phyloP scores from a whole-genome alignment of 306 rosid genomes.

The Castanea mollissima region DNA sequence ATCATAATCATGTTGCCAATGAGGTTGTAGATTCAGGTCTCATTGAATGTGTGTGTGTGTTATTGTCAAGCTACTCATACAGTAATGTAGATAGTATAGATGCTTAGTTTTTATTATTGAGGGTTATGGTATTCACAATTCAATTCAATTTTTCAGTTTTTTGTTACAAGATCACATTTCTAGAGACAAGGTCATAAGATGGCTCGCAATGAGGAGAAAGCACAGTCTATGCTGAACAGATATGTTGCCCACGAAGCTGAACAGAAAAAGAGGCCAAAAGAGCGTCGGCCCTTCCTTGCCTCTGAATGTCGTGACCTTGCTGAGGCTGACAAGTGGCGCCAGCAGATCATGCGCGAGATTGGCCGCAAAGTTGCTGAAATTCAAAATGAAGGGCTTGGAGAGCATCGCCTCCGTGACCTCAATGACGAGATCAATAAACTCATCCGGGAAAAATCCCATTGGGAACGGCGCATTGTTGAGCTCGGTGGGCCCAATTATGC shows the following conservation, averaged over 20 bases:
- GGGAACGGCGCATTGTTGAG: slow-evolving; percentile 88
- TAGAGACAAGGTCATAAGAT: slow-evolving; percentile 22
- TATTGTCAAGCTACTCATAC: no score
- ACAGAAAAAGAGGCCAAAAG: slow-evolving; percentile 94
- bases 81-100: no score
- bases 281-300: slow-evolving; percentile 71
- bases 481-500: slow-evolving; percentile 80
- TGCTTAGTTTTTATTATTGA: no score
- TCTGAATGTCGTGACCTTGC: slow-evolving; percentile 96
- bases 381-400: slow-evolving; percentile 92
- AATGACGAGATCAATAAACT: slow-evolving; percentile 93
- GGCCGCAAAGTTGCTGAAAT: slow-evolving; percentile 98
- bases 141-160: no score
- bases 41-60: no score
- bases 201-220: slow-evolving; percentile 82
- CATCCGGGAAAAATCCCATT: slow-evolving; percentile 69
- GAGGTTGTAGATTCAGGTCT: no score
- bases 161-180: no score
- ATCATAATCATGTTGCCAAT: no score
- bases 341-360: slow-evolving; percentile 88
- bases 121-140: no score
- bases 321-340: slow-evolving; percentile 92
- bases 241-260: slow-evolving; percentile 76
- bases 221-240: slow-evolving; percentile 84
- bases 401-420: slow-evolving; percentile 96